A percentile compares a stretch with the other conserved stretches of the same genome.
These are phyloP conservation scores for Magnusiomyces fungicola DNA, from an alignment of 1,139 yeast genomes.

Conservation along the genomic window DNA sequence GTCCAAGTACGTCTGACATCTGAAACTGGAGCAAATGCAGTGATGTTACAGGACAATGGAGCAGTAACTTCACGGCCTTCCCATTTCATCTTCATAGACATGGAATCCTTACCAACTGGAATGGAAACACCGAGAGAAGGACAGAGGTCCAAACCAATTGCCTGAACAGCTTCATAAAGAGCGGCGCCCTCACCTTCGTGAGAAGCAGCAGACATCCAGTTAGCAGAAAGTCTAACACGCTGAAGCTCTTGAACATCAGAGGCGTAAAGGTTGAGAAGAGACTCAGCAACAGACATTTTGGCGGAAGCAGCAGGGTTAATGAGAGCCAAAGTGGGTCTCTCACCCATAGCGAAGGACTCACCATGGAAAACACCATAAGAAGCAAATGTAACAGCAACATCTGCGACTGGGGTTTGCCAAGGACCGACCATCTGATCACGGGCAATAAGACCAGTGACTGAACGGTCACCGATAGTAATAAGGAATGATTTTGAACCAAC, in stretches of 20 bases:
- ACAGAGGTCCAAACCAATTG: conserved; percentile 89
- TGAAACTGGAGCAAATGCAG: conserved; percentile 85
- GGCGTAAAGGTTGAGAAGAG: conserved; percentile 80
- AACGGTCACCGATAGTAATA: conserved; percentile 95
- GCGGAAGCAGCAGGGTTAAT: conserved; percentile 96
- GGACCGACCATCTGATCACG: conserved; percentile 99
- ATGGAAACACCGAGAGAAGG: conserved; percentile 87
- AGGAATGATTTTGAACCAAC: conserved; percentile 94
- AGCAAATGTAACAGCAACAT: conserved; percentile 93
- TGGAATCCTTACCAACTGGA: conserved; percentile 98
- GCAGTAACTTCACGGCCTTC: conserved; percentile 75
- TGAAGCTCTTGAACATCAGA: conserved; percentile 77
- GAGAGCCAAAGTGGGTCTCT: conserved; percentile 84
- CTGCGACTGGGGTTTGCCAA: conserved; percentile 99
- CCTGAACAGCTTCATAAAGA: conserved; percentile 93
- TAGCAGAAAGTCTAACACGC: conserved; percentile 82
- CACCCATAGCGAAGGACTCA: conserved; percentile 98
- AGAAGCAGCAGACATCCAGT: conserved; percentile 99
- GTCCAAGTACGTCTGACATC: conserved; percentile 94
- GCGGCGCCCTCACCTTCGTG: conserved; percentile 95
- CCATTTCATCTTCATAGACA: conserved; percentile 99
- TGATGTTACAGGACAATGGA: conserved; percentile 85
- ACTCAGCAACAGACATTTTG: conserved; percentile 93
- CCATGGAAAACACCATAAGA: conserved; percentile 84
- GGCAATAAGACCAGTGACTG: conserved; percentile 92